These are phyloP conservation scores for Fonsecaea pedrosoi DNA, from an alignment of 2,329 filamentous ascomycete species.

Conservation along the genomic window DNA sequence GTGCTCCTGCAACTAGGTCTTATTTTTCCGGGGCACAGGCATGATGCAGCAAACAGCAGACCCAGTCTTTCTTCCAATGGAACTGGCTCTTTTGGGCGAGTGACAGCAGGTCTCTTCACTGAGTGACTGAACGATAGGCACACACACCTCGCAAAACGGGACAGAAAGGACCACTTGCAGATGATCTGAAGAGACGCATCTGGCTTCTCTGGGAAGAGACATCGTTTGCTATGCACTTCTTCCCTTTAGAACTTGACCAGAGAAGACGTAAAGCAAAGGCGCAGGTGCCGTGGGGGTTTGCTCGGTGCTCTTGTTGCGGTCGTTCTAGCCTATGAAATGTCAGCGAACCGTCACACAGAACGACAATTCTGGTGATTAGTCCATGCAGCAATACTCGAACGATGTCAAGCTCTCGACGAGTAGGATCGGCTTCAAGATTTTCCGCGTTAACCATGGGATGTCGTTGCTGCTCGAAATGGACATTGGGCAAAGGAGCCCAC, in stretches of 20 bases:
- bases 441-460: not conserved
- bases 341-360: not conserved
- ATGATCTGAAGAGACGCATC: not conserved
- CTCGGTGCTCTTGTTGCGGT: not conserved
- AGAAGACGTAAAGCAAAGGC: not conserved
- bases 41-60: not conserved
- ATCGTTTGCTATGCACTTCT: not conserved
- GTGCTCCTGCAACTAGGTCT: not conserved
- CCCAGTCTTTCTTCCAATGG: not conserved
- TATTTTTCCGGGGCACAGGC: conserved; percentile 2
- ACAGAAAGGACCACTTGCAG: not conserved
- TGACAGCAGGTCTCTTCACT: not conserved
- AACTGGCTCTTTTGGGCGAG: conserved; percentile 5
- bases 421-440: not conserved
- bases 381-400: not conserved
- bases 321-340: not conserved
- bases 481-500: not conserved
- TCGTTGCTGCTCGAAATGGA: not conserved
- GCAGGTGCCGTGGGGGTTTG: not conserved
- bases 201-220: not conserved
- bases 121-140: not conserved
- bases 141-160: not conserved
- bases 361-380: not conserved
- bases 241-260: not conserved
- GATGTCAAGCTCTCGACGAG: not conserved